Base-by-base conservation (phyloP, 306 rosid genomes). In the Rubus parviflorus region DNA sequence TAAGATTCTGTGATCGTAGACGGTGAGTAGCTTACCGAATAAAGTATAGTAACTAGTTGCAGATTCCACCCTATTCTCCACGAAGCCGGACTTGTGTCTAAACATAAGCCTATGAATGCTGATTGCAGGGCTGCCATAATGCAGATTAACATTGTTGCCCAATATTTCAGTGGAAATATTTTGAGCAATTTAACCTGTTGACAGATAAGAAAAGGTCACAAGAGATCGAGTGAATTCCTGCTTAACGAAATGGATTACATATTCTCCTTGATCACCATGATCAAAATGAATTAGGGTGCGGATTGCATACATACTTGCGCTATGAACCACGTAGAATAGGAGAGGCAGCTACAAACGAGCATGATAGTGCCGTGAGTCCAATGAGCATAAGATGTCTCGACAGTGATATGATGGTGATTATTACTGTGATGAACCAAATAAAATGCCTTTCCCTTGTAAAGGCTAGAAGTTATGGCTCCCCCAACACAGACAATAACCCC, bases 1-100 rank as follows among this genome's bases (percentile, higher is more conserved):
- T 51, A 41, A 37, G 54, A 60, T 15, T n/a, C 70, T 63, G 53
- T 14, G 20, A 5, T 8, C 13, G 30, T n/a, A 17, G 0, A 19
- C 41, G 56, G 56, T 22, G 12, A 20, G 56, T 22, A 35, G 37
- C 78, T 78, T 71, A 92, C 96, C 73, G 94, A 89, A 85, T 87
- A 93, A 0, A 90, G 1, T 75, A 93, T 90, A 10, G 97, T 89
- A 64, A 86, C 4, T 1, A 90, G 80, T 61, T 90, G 81, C 17
- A 90, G 79, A 81, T 93, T 78, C 94, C 91, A 87, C 15, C 78
- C 70, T 74, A 93, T 40, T 49, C 23, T 82, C 97, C 96, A 93
- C 1, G 89, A 65, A 52, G 81, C 71, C 75, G 49, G 48, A 14
- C 79, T 64, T 4, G 77, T 61, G 63, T 93, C 83, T 20, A 93